Evolutionary conservation across 331 rosid genomes (phyloP).

Genomic region (Dryas integrifolia): DNA sequence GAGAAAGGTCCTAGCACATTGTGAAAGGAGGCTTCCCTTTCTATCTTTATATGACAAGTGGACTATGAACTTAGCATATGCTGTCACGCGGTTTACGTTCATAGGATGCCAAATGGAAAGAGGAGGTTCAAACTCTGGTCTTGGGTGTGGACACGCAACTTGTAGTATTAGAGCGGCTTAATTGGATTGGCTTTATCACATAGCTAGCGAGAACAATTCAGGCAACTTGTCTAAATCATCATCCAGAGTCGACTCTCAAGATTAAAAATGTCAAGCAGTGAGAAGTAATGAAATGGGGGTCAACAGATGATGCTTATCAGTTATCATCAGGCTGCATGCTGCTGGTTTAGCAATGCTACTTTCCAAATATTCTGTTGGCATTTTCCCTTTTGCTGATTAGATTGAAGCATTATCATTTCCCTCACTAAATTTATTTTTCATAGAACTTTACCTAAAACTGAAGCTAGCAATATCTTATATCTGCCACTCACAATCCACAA

Average conservation of each 20-base stretch:
- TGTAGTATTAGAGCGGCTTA: too few species aligned
- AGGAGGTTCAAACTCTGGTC: too few species aligned
- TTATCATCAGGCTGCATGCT: conserved; percentile 2
- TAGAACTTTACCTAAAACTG: neutral
- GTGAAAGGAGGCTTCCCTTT: conserved; percentile 23
- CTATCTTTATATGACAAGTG: conserved; percentile 29
- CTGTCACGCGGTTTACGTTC: conserved; percentile 11
- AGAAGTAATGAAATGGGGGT: conserved; percentile 2
- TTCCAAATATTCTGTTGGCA: conserved; percentile 8
- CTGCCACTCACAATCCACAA: too few species aligned
- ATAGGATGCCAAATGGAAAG: too few species aligned
- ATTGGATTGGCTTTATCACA: neutral
- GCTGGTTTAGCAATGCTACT: too few species aligned
- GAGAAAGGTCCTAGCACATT: conserved; percentile 22
- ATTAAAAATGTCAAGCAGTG: neutral
- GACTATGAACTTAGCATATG: conserved; percentile 21
- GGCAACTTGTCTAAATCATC: neutral
- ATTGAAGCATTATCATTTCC: neutral
- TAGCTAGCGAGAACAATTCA: neutral
- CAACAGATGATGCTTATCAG: neutral
- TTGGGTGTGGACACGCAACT: too few species aligned
- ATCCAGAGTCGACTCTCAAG: neutral
- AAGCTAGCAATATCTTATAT: neutral
- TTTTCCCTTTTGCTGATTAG: conserved; percentile 3
- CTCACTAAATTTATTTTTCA: neutral